phyloP scores from a whole-genome alignment of 768 basidiomycete species.

The Pleurotus eryngii region DNA sequence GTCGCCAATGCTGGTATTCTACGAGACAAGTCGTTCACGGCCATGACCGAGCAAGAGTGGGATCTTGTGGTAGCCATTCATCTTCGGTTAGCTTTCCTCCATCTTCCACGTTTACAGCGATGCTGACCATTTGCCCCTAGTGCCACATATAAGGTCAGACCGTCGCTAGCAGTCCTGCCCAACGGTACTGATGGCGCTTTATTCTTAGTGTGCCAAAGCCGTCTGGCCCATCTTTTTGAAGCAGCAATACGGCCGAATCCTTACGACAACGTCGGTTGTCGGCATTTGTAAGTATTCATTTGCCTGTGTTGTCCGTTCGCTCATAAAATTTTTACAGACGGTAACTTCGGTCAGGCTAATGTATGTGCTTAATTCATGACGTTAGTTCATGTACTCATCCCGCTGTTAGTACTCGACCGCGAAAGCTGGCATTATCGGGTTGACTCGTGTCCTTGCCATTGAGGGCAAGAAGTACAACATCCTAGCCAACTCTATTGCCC shows the following conservation, averaged over 20 bases:
- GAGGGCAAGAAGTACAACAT: slow-evolving; percentile 94
- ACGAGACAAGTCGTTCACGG: slow-evolving; percentile 87
- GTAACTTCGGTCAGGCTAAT: slow-evolving; percentile 94
- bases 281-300: slow-evolving; percentile 74
- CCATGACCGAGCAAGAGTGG: slow-evolving; percentile 93
- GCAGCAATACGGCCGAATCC: slow-evolving; percentile 93
- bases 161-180: too few species aligned
- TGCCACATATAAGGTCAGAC: slow-evolving; percentile 79
- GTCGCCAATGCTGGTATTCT: slow-evolving; percentile 93
- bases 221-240: slow-evolving; percentile 97
- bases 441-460: slow-evolving; percentile 86
- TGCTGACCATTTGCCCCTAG: slow-evolving; percentile 27
- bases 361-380: slow-evolving; percentile 31
- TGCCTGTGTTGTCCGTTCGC: neutral
- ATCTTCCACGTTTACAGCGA: neutral
- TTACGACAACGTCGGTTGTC: slow-evolving; percentile 90
- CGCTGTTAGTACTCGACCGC: slow-evolving; percentile 76
- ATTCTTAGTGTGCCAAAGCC: slow-evolving; percentile 76
- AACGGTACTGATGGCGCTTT: too few species aligned
- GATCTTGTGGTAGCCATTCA: slow-evolving; percentile 88
- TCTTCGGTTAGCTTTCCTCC: slow-evolving; percentile 45
- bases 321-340: slow-evolving; percentile 46
- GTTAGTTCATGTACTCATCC: slow-evolving; percentile 6
- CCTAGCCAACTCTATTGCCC: slow-evolving; percentile 82
- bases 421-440: slow-evolving; percentile 86